Percentiles rank a stretch among this genome's conserved stretches.
phyloP scores from a whole-genome alignment of 805 yeast genomes.

The Tetrapisispora namnaoensis region DNA sequence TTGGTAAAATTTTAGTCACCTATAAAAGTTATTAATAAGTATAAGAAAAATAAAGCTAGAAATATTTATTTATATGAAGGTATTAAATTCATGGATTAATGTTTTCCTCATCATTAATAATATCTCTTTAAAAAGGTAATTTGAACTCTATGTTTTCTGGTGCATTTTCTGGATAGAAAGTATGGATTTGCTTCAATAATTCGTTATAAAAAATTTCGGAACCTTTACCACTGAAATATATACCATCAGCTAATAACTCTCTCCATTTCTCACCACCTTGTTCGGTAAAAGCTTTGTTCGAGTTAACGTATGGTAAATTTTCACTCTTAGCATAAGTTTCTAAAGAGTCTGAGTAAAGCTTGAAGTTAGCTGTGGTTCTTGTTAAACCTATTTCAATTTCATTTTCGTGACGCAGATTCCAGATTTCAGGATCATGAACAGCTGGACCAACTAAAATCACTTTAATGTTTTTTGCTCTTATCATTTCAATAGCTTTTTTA shows the following conservation, averaged over 20 bases:
- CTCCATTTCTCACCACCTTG: slow-evolving; percentile 33
- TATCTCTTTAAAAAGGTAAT: slow-evolving; percentile 35
- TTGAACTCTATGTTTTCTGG: slow-evolving; percentile 32
- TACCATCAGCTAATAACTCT: slow-evolving; percentile 41
- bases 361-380: slow-evolving; percentile 39
- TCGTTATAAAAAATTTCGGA: slow-evolving; percentile 42
- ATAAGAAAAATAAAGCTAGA: no score
- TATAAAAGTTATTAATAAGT: no score
- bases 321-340: slow-evolving; percentile 33
- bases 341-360: slow-evolving; percentile 43
- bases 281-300: slow-evolving; percentile 36
- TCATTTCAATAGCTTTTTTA: slow-evolving; percentile 32
- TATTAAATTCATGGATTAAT: not conserved
- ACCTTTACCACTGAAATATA: slow-evolving; percentile 49
- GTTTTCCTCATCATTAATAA: slow-evolving; percentile 20
- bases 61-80: no score
- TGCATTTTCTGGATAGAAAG: slow-evolving; percentile 38
- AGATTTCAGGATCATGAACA: slow-evolving; percentile 36
- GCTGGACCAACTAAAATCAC: slow-evolving; percentile 58
- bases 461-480: slow-evolving; percentile 35
- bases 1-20: no score
- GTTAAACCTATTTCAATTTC: slow-evolving; percentile 32
- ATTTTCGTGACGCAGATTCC: slow-evolving; percentile 29
- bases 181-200: slow-evolving; percentile 32
- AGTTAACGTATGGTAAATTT: slow-evolving; percentile 47